Evolutionary conservation across 805 yeast species (phyloP), one percentile per base, ranked within the genome.

Genomic region (Lachancea quebecensis): DNA sequence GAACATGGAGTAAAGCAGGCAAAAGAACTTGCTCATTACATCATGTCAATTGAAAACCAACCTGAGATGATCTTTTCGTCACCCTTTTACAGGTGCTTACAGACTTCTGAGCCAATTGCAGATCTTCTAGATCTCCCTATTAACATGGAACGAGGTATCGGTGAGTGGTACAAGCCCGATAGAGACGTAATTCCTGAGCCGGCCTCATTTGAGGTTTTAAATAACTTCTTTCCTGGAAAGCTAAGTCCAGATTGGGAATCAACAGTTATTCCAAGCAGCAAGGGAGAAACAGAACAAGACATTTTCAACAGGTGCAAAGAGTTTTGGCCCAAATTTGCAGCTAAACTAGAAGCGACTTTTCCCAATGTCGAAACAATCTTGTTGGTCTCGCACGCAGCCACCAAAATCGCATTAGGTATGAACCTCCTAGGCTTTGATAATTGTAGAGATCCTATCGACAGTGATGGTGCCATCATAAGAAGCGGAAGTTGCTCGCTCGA

Each of bases 331-430:
- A 58, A 58, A 31, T 79, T 91, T 53, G 63, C 87, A 2, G 77
- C 81, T 1, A 70, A 67, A 41, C 70, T 86, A 43, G 83, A 82
- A 50, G 47, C 56, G 7, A 67, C 72, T 48, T 74, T 67, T 55
- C 95, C 95, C 0, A 67, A 78, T 1, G 68, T 79, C 29, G 78
- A 80, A 32, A 70, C 79, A 0, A 69, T 93, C 7, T 56, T 93
- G 17, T 67, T 91, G n/a, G 81, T 87, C 25, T 81, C 95, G 3
- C 98, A 93, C 66, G 99, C 98, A 1, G 97, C 98, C 2, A 76
- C 95, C 4, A 87, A 88, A 62, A 87, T 89, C 49, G 90, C 95
- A 0, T 67, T 91, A 14, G 96, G 96, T 3, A 78, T 87, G 78
- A 74, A 85, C 0, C 68, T 91, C 12, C 58, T 84, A 56, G 79